Base-by-base conservation (phyloP, 768 basidiomycete genomes). In the Dioszegia aurantiaca region DNA sequence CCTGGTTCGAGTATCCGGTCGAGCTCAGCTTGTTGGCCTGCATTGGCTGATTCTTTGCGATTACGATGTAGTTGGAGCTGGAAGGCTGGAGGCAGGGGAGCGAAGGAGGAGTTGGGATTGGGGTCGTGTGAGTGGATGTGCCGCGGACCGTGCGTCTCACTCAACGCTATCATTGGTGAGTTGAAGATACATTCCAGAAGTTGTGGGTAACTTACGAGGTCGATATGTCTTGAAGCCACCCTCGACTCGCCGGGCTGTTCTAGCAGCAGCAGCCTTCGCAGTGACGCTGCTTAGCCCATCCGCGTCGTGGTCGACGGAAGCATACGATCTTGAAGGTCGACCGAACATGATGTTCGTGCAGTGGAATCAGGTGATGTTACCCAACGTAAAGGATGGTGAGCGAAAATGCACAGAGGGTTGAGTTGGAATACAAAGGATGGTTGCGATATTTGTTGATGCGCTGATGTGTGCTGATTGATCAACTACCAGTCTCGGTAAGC, bases 1-100 rank as follows among this genome's bases (percentile, higher is more conserved):
- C 53, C 72, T 3, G 72, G 72, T 31, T 70, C 56, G 21, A 73
- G 58, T 11, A 73, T 64, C n/a, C 67, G 72, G 43, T 73, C 69
- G 6, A 70, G 37, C 39, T 73, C 72, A 23, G 72, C 72, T 23
- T 59, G 44, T 54, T 70, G 72, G 14, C 65, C 65, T 6, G 62
- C 69, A 2, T 51, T 26, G 3, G 58, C 63, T 9, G 55, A 26
- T n/a, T 70, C 62, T 56, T 70, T 73, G 21, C 59, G 54, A 41
- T 60, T 60, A 28, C 62, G 66, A 48, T 51, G 42, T 1, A 39
- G 43, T 12, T 59, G 45, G 5, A 65, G 47, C 24, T 67, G 60
- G 53, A 68, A 65, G 1, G 62, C 63, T 2, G 69, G 67, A 30
- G 68, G 68, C 9, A 72, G 56, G 16, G 70, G 70, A 6, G 70